Evolutionary conservation across 257 asterid genomes (phyloP), one percentile per base, ranked within the genome.

Genomic region (Fraxinus excelsior): DNA sequence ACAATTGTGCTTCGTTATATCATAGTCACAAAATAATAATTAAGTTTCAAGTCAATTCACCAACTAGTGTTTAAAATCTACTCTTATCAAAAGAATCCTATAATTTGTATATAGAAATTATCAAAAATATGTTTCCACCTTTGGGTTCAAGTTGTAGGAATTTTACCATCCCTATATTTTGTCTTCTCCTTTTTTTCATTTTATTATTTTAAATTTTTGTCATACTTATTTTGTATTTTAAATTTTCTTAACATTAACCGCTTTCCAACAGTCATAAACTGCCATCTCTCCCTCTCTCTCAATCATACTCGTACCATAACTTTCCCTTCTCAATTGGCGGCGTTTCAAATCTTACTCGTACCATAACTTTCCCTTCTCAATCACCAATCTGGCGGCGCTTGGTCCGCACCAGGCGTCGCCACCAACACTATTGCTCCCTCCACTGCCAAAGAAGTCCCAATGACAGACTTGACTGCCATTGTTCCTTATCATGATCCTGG

Each of bases 341-440:
- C 92, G 91, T n/a, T n/a, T n/a, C n/a, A n/a, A 71, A 28, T 58
- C 21, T 14, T 3, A 9, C 25, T 62, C 19, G 31, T 58, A 70
- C 35, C 37, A 42, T 9, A 18, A 8, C n/a, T 44, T 1, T 16
- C 62, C 3, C 10, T 60, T 14, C 13, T 65, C 74, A 0, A 9
- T 58, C 81, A 71, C 70, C 64, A 72, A 29, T 72, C 80, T 68
- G 75, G 87, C 90, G 91, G 82, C 92, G 91, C 91, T 87, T 86
- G 91, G 92, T 67, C 74, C 18, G 18, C n/a, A 40, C 92, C 95
- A 85, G 78, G 90, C 91, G 90, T 80, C 90, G 86, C 87, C 76
- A n/a, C 68, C 79, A 26, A 34, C 72, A 67, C 73, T 26, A 1
- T 71, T 70, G 5, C 72, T 12, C 12, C 10, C 9, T 71, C 74